Conservation (phyloP, 2,329 filamentous ascomycete genomes). For the Ilyonectria sp. region DNA sequence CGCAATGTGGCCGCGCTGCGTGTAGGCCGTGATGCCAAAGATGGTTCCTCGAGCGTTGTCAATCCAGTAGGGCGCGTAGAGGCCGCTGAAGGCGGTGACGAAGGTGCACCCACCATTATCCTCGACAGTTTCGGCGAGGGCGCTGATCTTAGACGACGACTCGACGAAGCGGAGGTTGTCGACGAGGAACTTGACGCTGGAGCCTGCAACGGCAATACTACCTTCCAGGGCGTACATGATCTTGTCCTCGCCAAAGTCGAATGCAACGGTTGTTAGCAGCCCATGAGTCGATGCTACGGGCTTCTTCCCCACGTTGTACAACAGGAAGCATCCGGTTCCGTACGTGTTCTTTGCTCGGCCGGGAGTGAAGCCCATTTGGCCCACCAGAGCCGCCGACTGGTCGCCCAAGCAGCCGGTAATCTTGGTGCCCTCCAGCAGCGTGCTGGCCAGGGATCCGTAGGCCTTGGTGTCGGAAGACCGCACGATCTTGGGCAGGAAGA, state of each 20-base stretch:
- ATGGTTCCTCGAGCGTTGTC: conserved; percentile 92
- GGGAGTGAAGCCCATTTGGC: conserved; percentile 86
- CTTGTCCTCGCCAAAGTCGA: conserved; percentile 77
- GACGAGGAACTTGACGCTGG: conserved; percentile 82
- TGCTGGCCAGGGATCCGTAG: conserved; percentile 78
- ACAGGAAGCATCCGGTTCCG: conserved; percentile 89
- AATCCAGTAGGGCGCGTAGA: conserved; percentile 96
- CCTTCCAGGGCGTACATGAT: conserved; percentile 87
- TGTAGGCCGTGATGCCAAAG: conserved; percentile 89
- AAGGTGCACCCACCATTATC: conserved; percentile 90
- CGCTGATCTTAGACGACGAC: conserved; percentile 64
- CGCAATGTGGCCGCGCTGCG: conserved; percentile 87
- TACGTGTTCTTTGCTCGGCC: conserved; percentile 94
- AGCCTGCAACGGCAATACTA: conserved; percentile 86
- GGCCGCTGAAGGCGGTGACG: conserved; percentile 90
- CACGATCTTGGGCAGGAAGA: conserved; percentile 86
- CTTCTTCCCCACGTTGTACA: conserved; percentile 89
- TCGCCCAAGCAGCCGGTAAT: conserved; percentile 90
- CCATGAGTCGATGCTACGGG: conserved; percentile 90
- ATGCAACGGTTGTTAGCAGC: conserved; percentile 87
- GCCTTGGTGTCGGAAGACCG: conserved; percentile 82
- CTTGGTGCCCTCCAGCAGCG: conserved; percentile 76
- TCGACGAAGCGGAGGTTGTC: conserved; percentile 76
- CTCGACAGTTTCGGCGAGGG: conserved; percentile 66
- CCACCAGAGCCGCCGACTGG: conserved; percentile 88